Evolutionary conservation across 352 stramenopile genomes (phyloP).

Genomic region (Globisporangium mamillatum): DNA sequence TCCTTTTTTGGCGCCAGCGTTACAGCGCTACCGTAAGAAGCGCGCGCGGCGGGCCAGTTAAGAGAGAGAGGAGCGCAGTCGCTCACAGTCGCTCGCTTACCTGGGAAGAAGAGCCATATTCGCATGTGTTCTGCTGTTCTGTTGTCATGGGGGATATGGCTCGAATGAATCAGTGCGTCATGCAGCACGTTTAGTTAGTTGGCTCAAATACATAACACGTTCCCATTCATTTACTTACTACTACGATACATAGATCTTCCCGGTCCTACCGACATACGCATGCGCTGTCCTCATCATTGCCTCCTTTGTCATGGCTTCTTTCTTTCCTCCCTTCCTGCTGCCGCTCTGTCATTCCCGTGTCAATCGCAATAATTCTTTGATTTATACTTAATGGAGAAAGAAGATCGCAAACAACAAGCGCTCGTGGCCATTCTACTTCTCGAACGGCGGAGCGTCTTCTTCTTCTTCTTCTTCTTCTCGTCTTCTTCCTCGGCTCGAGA

Average conservation of each 20-base stretch:
- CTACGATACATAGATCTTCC: background rate
- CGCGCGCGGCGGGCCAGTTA: no score
- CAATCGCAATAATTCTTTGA: constrained; percentile 12
- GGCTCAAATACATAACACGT: background rate
- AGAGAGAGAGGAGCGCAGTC: background rate
- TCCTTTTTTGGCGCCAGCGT: background rate
- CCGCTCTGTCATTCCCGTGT: background rate
- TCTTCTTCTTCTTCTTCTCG: background rate
- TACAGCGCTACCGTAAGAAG: background rate
- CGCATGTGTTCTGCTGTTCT: background rate
- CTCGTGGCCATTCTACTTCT: constrained; percentile 6
- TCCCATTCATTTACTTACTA: background rate
- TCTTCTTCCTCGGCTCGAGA: background rate
- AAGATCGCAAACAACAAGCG: constrained; percentile 4
- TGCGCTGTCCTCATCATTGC: background rate
- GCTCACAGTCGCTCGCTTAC: no score
- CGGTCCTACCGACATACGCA: background rate
- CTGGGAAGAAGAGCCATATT: constrained; percentile 4
- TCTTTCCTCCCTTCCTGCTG: background rate
- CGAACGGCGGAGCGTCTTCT: constrained; percentile 7
- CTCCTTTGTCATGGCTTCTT: background rate
- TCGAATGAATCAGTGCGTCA: background rate
- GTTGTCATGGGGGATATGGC: background rate
- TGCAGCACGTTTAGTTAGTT: background rate
- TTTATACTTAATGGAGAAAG: constrained; percentile 17